Evolutionary conservation across 371 early-diverging fungal genomes (phyloP).

Genomic region (Actinomortierella wolfii): DNA sequence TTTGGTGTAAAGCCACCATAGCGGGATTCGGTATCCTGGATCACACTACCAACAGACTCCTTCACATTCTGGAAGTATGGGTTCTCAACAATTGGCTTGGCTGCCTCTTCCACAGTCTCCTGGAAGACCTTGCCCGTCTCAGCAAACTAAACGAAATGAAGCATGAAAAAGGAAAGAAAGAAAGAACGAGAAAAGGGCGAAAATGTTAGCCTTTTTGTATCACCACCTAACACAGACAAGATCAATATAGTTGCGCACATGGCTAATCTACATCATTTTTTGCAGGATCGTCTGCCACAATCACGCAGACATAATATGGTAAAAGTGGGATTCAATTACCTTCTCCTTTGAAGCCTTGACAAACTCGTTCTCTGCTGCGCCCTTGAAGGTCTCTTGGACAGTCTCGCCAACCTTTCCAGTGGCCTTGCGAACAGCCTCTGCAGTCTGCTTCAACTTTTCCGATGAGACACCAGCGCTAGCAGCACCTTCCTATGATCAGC

Average conservation of each 20-base stretch:
- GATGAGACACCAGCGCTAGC: conserved; percentile 49
- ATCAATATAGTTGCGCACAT: too few species aligned
- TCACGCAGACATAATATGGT: conserved; percentile 14
- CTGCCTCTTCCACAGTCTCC: conserved; percentile 64
- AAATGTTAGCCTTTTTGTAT: conserved; percentile 3
- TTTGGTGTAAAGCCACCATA: conserved; percentile 83
- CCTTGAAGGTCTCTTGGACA: conserved; percentile 80
- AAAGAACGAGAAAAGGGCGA: not conserved
- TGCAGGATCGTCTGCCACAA: too few species aligned
- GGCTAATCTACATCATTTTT: too few species aligned
- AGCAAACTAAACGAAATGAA: conserved; percentile 17
- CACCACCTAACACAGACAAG: not conserved
- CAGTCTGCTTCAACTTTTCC: conserved; percentile 69
- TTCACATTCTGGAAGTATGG: conserved; percentile 74
- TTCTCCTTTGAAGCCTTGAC: conserved; percentile 82
- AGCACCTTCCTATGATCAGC: conserved; percentile 44
- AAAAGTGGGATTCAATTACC: conserved; percentile 53
- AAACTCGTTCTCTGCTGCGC: conserved; percentile 85
- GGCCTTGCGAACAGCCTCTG: conserved; percentile 78
- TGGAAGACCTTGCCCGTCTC: conserved; percentile 44
- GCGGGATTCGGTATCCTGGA: conserved; percentile 75
- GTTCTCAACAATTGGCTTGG: conserved; percentile 80
- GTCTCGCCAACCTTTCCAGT: conserved; percentile 76
- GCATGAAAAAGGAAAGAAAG: not conserved
- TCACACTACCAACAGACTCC: conserved; percentile 70